phyloP scores from a whole-genome alignment of 768 basidiomycete species.

The Podaxis sp. region DNA sequence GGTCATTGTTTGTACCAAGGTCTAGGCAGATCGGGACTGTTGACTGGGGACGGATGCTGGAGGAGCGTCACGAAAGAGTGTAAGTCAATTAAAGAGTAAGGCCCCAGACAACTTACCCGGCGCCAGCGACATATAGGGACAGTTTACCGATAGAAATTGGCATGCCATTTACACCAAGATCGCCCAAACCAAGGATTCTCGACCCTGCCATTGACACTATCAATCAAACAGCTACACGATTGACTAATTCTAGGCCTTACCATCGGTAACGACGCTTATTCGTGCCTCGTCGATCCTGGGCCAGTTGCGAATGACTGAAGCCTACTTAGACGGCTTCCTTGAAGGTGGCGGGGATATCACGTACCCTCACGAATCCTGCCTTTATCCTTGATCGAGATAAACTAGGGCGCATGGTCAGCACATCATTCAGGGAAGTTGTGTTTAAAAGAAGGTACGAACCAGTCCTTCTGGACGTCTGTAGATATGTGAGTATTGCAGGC shows the following conservation, averaged over 20 bases:
- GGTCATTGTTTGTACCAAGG: constrained; percentile 84
- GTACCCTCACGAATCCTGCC: constrained; percentile 63
- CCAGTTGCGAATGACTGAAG: constrained; percentile 66
- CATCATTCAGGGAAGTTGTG: not conserved
- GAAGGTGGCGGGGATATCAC: not conserved
- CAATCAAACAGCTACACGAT: constrained; percentile 20
- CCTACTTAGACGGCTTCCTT: not conserved
- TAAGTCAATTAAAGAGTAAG: not conserved
- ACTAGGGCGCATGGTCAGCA: constrained; percentile 37
- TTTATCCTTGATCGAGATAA: constrained; percentile 80
- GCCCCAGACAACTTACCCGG: constrained; percentile 54
- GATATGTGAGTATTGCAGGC: constrained; percentile 78
- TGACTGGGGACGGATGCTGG: constrained; percentile 71
- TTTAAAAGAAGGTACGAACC: constrained; percentile 34
- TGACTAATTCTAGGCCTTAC: constrained; percentile 27
- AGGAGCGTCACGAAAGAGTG: not conserved
- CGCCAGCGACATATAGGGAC: constrained; percentile 86
- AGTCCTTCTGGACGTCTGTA: constrained; percentile 74
- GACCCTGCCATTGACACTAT: constrained; percentile 47
- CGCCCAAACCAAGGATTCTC: constrained; percentile 86
- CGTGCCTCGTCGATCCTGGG: constrained; percentile 72
- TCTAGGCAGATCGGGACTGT: constrained; percentile 85
- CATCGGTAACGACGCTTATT: constrained; percentile 92
- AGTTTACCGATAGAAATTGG: constrained; percentile 92
- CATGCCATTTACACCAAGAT: constrained; percentile 83